These are phyloP conservation scores for Fusarium metavorans DNA, from an alignment of 2,329 filamentous ascomycete species.

Conservation along the genomic window DNA sequence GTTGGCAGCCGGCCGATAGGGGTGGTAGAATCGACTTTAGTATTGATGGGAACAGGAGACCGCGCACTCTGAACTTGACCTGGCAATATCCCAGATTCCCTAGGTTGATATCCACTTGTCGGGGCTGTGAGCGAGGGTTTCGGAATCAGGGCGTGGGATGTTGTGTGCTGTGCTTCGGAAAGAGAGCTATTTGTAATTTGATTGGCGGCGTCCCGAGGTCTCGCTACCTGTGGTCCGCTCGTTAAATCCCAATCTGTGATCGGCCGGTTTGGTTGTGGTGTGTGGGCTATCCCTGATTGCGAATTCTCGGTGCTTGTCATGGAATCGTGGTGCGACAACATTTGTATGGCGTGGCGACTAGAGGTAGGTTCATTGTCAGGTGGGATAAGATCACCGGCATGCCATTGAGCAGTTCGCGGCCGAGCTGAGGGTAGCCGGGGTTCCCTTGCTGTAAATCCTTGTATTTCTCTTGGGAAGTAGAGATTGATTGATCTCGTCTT, in stretches of 20 bases:
- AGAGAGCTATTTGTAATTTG: background rate
- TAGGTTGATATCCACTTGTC: background rate
- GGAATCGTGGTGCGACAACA: background rate
- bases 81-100: background rate
- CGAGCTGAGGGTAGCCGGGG: constrained; percentile 2
- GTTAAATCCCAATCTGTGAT: background rate
- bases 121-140: background rate
- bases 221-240: background rate
- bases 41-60: background rate
- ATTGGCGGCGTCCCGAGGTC: background rate
- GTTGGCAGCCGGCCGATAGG: background rate
- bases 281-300: background rate
- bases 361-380: background rate
- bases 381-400: background rate
- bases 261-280: background rate
- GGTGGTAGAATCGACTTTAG: background rate
- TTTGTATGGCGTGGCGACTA: background rate
- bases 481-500: constrained; percentile 7
- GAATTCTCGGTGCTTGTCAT: background rate
- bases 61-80: background rate
- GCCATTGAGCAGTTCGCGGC: constrained; percentile 6
- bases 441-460: background rate
- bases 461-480: constrained; percentile 4
- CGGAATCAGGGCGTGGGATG: background rate
- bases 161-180: background rate